Conservation (phyloP, 2,329 filamentous ascomycete genomes). For the Clarireedia sp. region DNA sequence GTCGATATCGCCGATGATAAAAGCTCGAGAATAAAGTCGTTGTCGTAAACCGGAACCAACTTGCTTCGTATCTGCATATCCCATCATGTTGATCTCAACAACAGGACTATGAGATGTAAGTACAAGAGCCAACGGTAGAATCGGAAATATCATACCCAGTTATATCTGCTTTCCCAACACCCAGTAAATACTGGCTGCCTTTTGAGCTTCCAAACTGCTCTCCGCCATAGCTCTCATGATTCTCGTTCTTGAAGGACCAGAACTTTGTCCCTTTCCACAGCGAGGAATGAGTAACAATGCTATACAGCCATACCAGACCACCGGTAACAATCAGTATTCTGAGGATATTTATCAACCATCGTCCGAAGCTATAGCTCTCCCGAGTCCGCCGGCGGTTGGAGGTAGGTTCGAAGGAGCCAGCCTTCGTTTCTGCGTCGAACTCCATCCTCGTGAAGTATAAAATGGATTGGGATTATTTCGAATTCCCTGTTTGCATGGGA, state of each 20-base stretch:
- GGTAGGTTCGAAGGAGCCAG: neutral
- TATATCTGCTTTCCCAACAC: constrained; percentile 65
- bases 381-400: neutral
- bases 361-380: neutral
- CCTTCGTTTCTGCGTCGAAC: constrained; percentile 1
- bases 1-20: constrained; percentile 68
- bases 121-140: constrained; percentile 12
- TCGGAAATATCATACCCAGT: constrained; percentile 47
- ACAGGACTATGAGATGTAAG: constrained; percentile 50
- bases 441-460: neutral
- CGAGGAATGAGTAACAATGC: neutral
- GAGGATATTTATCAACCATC: neutral
- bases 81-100: constrained; percentile 85
- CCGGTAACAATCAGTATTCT: neutral
- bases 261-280: neutral
- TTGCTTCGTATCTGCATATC: constrained; percentile 82
- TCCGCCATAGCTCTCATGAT: neutral
- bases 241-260: constrained; percentile 6
- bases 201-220: constrained; percentile 10
- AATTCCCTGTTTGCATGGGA: neutral
- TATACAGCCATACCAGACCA: neutral
- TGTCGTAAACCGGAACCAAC: constrained; percentile 78
- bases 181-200: constrained; percentile 47
- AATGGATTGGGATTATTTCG: too few species aligned
- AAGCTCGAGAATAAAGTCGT: constrained; percentile 79